phyloP scores from a whole-genome alignment of 495 filamentous ascomycete genomes.

The Achaetomiella virescens region DNA sequence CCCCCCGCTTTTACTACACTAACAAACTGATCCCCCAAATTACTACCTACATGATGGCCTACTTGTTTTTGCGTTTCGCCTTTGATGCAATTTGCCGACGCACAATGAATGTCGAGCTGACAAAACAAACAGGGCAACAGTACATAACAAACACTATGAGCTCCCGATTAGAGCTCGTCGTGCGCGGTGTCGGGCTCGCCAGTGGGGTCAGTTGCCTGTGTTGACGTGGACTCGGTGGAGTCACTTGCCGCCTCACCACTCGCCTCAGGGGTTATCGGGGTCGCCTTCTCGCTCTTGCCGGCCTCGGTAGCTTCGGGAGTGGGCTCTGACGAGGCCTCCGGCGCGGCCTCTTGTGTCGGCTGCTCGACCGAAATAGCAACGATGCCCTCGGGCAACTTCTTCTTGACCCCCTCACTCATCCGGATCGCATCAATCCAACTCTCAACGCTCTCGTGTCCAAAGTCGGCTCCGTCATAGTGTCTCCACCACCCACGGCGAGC shows the following conservation, averaged over 20 bases:
- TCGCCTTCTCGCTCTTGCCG: slow-evolving; percentile 15
- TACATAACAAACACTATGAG: not conserved
- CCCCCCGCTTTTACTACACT: not conserved
- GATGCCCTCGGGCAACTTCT: slow-evolving; percentile 70
- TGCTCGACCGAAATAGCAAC: slow-evolving; percentile 54
- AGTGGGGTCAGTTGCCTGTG: slow-evolving; percentile 25
- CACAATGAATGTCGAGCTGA: not conserved
- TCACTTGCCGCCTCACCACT: slow-evolving; percentile 26
- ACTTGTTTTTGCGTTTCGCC: not conserved
- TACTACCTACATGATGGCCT: not conserved
- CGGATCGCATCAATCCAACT: slow-evolving; percentile 83
- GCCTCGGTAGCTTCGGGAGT: slow-evolving; percentile 38
- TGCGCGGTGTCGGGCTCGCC: slow-evolving; percentile 33
- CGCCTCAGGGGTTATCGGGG: slow-evolving; percentile 35
- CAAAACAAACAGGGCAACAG: not conserved
- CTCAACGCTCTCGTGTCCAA: slow-evolving; percentile 58
- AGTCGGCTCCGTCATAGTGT: slow-evolving; percentile 55
- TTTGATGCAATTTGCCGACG: not conserved
- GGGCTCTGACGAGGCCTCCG: slow-evolving; percentile 31
- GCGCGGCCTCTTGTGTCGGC: slow-evolving; percentile 27
- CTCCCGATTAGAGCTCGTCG: slow-evolving; percentile 38
- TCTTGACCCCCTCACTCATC: slow-evolving; percentile 76
- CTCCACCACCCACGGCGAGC: slow-evolving; percentile 81
- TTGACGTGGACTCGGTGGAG: slow-evolving; percentile 22
- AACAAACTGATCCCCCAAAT: not conserved